These are phyloP conservation scores for Zygotorulaspora chibaensis DNA, from an alignment of 805 yeast species.

Conservation along the genomic window DNA sequence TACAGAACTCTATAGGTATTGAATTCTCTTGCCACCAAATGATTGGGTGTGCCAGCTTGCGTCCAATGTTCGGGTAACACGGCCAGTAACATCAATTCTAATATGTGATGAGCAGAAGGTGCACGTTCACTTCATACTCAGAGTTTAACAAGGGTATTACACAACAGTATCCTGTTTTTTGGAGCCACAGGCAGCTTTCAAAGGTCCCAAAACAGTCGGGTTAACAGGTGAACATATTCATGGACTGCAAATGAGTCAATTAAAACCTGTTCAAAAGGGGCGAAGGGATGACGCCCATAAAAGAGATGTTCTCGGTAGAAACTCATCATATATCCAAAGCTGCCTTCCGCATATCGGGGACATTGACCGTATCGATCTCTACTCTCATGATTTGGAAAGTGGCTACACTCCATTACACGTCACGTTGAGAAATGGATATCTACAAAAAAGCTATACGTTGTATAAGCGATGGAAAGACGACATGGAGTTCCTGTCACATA, in stretches of 20 bases:
- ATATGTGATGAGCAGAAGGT: too few relatives aligned
- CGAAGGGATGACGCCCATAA: slow-evolving; percentile 11
- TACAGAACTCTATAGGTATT: too few relatives aligned
- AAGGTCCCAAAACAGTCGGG: too few relatives aligned
- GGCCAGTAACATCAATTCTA: too few relatives aligned
- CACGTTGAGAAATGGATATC: slow-evolving; percentile 39
- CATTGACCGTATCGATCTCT: slow-evolving; percentile 34
- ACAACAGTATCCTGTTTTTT: not conserved
- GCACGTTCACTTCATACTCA: too few relatives aligned
- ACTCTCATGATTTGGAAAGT: slow-evolving; percentile 61
- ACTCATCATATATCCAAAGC: slow-evolving; percentile 26
- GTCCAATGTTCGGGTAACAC: too few relatives aligned
- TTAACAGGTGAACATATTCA: not conserved
- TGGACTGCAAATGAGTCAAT: slow-evolving; percentile 10
- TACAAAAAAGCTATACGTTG: slow-evolving; percentile 30
- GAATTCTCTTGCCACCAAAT: too few relatives aligned
- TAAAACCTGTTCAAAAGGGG: slow-evolving; percentile 5
- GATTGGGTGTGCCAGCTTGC: too few relatives aligned
- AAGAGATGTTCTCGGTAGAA: slow-evolving; percentile 70
- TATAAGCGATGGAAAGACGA: slow-evolving; percentile 29
- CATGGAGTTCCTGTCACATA: slow-evolving; percentile 19
- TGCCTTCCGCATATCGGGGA: slow-evolving; percentile 19
- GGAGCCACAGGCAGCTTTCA: too few relatives aligned
- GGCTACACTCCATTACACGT: slow-evolving; percentile 81
- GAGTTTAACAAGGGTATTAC: too few relatives aligned